These are phyloP conservation scores for Alternaria sp. DNA, from an alignment of 2,329 filamentous ascomycete genomes.

Conservation along the genomic window DNA sequence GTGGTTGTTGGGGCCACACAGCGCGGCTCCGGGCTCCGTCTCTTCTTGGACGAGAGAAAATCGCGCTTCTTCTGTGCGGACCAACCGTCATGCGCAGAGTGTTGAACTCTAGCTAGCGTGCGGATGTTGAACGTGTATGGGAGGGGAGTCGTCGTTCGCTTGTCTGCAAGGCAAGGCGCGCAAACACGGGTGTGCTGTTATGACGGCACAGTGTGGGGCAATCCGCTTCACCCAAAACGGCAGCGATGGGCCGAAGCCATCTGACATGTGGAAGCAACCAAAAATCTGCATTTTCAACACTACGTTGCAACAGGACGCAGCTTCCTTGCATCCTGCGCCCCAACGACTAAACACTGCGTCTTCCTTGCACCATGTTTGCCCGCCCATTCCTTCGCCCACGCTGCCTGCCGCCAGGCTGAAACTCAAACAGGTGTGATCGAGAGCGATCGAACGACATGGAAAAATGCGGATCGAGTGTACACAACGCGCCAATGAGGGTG, in stretches of 20 bases:
- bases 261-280: conserved; percentile 3
- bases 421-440: neutral
- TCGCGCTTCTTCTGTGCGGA: conserved; percentile 3
- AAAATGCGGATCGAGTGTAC: neutral
- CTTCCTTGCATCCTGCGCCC: neutral
- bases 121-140: conserved; percentile 34
- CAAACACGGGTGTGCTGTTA: conserved; percentile 9
- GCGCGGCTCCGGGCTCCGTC: conserved; percentile 3
- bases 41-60: neutral
- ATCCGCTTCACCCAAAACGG: conserved; percentile 8
- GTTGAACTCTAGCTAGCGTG: conserved; percentile 45
- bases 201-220: conserved; percentile 20
- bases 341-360: neutral
- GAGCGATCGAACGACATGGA: conserved; percentile 9
- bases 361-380: neutral
- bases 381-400: neutral
- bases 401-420: neutral
- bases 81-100: conserved; percentile 35
- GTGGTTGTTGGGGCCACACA: conserved; percentile 15
- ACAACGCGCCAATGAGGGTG: conserved; percentile 8
- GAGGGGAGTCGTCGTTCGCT: conserved; percentile 13
- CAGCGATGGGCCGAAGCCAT: conserved; percentile 12
- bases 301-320: neutral
- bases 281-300: neutral
- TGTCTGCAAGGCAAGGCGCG: conserved; percentile 7